These are phyloP conservation scores for Colletotrichum coccodes DNA, from an alignment of 2,329 filamentous ascomycete species.

Conservation along the genomic window DNA sequence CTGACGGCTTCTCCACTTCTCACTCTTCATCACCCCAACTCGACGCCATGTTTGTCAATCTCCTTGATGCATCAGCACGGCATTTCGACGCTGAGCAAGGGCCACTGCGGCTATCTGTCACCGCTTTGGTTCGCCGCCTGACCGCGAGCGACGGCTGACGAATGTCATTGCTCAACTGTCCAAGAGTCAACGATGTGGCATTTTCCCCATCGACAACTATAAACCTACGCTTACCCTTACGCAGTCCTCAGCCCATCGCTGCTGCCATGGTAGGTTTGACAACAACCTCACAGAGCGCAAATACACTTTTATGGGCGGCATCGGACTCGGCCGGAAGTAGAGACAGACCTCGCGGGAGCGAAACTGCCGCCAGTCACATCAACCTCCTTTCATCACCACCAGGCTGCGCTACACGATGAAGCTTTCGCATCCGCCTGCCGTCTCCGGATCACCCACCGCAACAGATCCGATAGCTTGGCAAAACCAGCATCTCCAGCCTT, in stretches of 20 bases:
- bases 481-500: background rate
- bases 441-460: background rate
- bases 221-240: background rate
- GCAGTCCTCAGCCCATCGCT: background rate
- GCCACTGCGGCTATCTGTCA: background rate
- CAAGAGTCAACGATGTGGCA: background rate
- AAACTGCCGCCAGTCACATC: background rate
- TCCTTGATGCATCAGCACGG: background rate
- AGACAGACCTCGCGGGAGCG: background rate
- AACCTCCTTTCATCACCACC: background rate
- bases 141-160: background rate
- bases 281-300: background rate
- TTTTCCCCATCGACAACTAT: background rate
- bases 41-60: too few relatives aligned
- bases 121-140: background rate
- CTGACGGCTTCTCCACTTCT: background rate
- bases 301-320: background rate
- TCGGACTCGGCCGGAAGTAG: too few relatives aligned
- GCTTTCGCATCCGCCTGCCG: background rate
- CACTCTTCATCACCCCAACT: background rate
- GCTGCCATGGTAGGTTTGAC: background rate
- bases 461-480: slow-evolving; percentile 1
- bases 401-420: background rate
- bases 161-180: background rate
- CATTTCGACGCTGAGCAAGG: background rate